phyloP scores from a whole-genome alignment of 2,329 filamentous ascomycete species.

The Akanthomyces dipterigenus region DNA sequence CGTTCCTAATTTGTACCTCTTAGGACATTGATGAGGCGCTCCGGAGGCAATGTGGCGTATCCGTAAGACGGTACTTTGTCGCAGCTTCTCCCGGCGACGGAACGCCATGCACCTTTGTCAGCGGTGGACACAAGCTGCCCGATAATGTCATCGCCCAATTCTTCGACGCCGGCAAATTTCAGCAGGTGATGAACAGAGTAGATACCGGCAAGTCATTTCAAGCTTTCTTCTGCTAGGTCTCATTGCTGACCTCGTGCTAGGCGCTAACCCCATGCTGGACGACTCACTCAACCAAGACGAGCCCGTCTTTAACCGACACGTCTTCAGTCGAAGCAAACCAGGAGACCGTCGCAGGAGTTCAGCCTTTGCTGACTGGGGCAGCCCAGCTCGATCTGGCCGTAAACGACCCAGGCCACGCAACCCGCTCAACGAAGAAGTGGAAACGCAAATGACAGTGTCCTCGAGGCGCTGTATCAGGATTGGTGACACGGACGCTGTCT shows the following conservation, averaged over 20 bases:
- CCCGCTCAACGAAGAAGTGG: conserved; percentile 33
- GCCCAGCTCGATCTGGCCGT: conserved; percentile 22
- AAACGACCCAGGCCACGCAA: conserved; percentile 31
- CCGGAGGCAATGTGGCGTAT: conserved; percentile 45
- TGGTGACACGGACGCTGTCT: conserved; percentile 46
- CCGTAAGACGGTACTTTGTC: conserved; percentile 45
- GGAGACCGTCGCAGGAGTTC: conserved; percentile 27
- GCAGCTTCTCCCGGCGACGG: conserved; percentile 44
- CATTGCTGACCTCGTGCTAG: conserved; percentile 16
- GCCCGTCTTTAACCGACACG: conserved; percentile 18
- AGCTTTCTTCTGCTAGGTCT: not conserved
- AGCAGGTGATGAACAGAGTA: conserved; percentile 30
- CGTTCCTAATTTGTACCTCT: not conserved
- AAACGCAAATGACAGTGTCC: conserved; percentile 31
- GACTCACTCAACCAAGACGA: conserved; percentile 25
- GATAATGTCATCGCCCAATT: conserved; percentile 36
- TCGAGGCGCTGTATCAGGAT: conserved; percentile 43
- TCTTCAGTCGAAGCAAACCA: conserved; percentile 21
- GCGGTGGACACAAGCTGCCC: conserved; percentile 32
- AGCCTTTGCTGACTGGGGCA: conserved; percentile 27
- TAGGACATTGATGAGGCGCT: conserved; percentile 47
- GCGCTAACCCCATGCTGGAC: conserved; percentile 27
- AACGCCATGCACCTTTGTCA: conserved; percentile 37
- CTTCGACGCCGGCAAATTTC: conserved; percentile 39
- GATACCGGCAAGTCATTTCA: conserved; percentile 27